Evolutionary conservation across 2,329 filamentous ascomycete species (phyloP).

Genomic region (Hypoxylon sp.): DNA sequence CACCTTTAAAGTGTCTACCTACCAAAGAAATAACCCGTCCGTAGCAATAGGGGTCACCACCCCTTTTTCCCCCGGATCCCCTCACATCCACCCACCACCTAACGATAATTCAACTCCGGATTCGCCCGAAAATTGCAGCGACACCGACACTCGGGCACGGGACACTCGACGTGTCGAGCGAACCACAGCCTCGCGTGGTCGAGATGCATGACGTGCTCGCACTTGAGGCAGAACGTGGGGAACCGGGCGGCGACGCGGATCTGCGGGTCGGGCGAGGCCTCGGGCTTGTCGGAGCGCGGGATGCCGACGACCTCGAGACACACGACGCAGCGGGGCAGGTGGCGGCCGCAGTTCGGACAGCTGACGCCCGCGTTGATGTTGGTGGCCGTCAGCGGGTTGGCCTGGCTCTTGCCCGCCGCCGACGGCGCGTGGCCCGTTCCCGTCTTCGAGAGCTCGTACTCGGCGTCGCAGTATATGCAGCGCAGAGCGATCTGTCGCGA

Average conservation of each 20-base stretch:
- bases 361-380: slow-evolving; percentile 68
- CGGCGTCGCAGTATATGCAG: slow-evolving; percentile 78
- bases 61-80: background rate
- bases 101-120: slow-evolving; percentile 65
- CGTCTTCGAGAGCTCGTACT: slow-evolving; percentile 59
- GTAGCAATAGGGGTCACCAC: too few species aligned
- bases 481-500: slow-evolving; percentile 76
- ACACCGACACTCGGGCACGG: slow-evolving; percentile 73
- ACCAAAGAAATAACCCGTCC: too few species aligned
- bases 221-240: slow-evolving; percentile 74
- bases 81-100: slow-evolving; percentile 5
- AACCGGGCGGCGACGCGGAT: slow-evolving; percentile 63
- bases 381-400: slow-evolving; percentile 67
- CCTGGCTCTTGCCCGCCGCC: slow-evolving; percentile 3
- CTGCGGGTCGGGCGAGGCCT: slow-evolving; percentile 58
- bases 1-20: too few species aligned
- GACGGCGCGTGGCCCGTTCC: slow-evolving; percentile 14
- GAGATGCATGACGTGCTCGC: slow-evolving; percentile 73
- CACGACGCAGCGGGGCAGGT: slow-evolving; percentile 72
- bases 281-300: slow-evolving; percentile 66
- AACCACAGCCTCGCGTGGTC: slow-evolving; percentile 76
- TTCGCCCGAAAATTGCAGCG: slow-evolving; percentile 69
- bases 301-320: slow-evolving; percentile 73
- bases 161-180: slow-evolving; percentile 69
- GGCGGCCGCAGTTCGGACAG: slow-evolving; percentile 72